Conservation (phyloP, 2,329 filamentous ascomycete species). For the Penicillium sp. region DNA sequence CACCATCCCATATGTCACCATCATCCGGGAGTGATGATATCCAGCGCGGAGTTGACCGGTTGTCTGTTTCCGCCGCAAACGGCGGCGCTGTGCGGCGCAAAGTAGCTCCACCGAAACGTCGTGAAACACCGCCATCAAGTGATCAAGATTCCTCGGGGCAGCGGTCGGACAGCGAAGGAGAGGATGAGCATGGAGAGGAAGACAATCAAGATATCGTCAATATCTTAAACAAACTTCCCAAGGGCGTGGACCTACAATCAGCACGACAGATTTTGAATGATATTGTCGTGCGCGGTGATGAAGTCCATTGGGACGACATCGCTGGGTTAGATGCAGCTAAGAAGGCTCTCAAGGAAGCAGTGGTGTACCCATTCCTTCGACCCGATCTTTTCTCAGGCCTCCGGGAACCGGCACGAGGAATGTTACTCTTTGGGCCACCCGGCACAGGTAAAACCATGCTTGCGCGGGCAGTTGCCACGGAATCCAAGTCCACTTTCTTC, state of each 20-base stretch:
- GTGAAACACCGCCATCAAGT: constrained; percentile 47
- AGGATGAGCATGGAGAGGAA: constrained; percentile 45
- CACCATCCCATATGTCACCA: constrained; percentile 15
- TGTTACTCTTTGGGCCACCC: constrained; percentile 93
- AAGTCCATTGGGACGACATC: constrained; percentile 92
- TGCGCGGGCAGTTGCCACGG: constrained; percentile 88
- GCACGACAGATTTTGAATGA: constrained; percentile 94
- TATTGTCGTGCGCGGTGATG: constrained; percentile 89
- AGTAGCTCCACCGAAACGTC: constrained; percentile 37
- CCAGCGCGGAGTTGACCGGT: constrained; percentile 22
- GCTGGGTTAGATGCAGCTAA: constrained; percentile 89
- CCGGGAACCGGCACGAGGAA: constrained; percentile 87
- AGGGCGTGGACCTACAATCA: constrained; percentile 75
- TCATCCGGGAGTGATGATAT: constrained; percentile 39
- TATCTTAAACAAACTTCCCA: constrained; percentile 74
- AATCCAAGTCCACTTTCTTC: constrained; percentile 93
- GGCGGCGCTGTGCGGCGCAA: constrained; percentile 22
- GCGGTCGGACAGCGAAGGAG: constrained; percentile 46
- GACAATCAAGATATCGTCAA: constrained; percentile 59
- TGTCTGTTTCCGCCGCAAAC: constrained; percentile 23
- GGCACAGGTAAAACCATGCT: constrained; percentile 99
- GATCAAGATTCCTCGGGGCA: constrained; percentile 45
- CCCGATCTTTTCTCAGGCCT: constrained; percentile 95
- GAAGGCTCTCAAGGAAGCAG: constrained; percentile 86
- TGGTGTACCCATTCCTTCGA: constrained; percentile 93